These are phyloP conservation scores for Iberis pinnata DNA, from an alignment of 345 rosid species.

Conservation along the genomic window DNA sequence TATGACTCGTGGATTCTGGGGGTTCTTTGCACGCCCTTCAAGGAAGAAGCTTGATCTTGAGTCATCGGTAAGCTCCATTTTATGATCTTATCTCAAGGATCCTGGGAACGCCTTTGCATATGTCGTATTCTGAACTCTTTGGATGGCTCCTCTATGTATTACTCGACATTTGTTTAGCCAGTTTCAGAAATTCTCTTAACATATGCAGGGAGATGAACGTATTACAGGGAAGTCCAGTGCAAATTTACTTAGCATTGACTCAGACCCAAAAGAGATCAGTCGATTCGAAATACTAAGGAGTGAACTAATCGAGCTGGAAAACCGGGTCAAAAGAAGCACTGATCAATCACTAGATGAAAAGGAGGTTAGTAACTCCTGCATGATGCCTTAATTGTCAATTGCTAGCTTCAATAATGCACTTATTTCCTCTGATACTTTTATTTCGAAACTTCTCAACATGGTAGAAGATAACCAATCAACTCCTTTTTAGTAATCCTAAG, in stretches of 20 bases:
- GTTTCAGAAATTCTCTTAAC: conserved; percentile 21
- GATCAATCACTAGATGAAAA: conserved; percentile 59
- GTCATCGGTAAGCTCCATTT: conserved; percentile 21
- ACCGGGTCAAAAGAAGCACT: conserved; percentile 68
- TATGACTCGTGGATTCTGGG: conserved; percentile 56
- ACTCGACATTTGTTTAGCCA: conserved; percentile 9
- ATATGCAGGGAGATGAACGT: conserved; percentile 49
- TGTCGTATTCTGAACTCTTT: conserved; percentile 12
- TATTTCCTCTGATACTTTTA: background rate
- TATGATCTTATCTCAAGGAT: conserved; percentile 14
- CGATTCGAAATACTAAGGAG: conserved; percentile 77
- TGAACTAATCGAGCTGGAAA: conserved; percentile 87
- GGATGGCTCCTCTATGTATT: background rate
- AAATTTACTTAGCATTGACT: conserved; percentile 34
- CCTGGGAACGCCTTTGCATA: background rate
- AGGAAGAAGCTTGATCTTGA: conserved; percentile 38
- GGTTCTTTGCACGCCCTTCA: conserved; percentile 39
- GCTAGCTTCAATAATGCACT: too few relatives aligned
- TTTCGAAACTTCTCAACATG: conserved; percentile 16
- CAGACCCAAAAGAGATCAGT: conserved; percentile 56
- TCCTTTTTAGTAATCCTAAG: background rate
- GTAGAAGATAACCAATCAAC: conserved; percentile 14
- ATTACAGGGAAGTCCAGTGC: conserved; percentile 31
- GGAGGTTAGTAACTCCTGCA: conserved; percentile 48
- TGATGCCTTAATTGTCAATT: background rate